phyloP scores from a whole-genome alignment of 1,284 basidiomycete species.

The Mycosarcoma mackinlayi region DNA sequence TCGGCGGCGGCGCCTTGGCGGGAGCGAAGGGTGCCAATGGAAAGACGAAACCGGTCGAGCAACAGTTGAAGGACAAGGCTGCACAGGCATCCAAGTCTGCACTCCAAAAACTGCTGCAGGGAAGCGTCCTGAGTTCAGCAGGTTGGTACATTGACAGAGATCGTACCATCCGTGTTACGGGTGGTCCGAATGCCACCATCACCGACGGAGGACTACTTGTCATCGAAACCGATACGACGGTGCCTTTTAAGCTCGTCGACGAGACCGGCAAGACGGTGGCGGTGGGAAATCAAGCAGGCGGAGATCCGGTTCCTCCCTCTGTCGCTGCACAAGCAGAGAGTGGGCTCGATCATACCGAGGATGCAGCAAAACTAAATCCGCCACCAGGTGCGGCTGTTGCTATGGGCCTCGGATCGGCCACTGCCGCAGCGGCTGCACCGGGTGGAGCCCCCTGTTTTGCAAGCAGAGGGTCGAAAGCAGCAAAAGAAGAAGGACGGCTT shows the following conservation, averaged over 20 bases:
- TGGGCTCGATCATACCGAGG: conserved; percentile 33
- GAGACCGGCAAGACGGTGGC: conserved; percentile 54
- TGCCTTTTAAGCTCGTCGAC: conserved; percentile 48
- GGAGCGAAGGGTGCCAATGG: conserved; percentile 28
- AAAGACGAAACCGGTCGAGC: conserved; percentile 44
- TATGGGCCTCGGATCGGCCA: conserved; percentile 29
- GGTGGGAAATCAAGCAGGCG: conserved; percentile 44
- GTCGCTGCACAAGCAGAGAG: conserved; percentile 1
- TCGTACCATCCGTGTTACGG: conserved; percentile 52
- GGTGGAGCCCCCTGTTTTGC: conserved; percentile 26
- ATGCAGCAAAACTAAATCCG: conserved; percentile 36
- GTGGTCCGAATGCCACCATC: conserved; percentile 52
- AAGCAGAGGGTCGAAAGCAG: conserved; percentile 30
- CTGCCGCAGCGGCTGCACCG: conserved; percentile 20
- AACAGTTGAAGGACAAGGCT: conserved; percentile 38
- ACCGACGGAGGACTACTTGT: conserved; percentile 54
- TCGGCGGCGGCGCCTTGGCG: conserved; percentile 53
- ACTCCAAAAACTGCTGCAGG: conserved; percentile 51
- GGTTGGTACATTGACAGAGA: conserved; percentile 62
- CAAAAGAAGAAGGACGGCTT: conserved; percentile 39
- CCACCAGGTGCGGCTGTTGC: conserved; percentile 8
- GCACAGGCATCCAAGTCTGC: conserved; percentile 47
- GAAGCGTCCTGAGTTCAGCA: conserved; percentile 54
- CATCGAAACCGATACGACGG: conserved; percentile 55
- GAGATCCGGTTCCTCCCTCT: conserved; percentile 28